phyloP scores from a whole-genome alignment of 2,329 filamentous ascomycete species.

The Pseudocercospora macadamiae region DNA sequence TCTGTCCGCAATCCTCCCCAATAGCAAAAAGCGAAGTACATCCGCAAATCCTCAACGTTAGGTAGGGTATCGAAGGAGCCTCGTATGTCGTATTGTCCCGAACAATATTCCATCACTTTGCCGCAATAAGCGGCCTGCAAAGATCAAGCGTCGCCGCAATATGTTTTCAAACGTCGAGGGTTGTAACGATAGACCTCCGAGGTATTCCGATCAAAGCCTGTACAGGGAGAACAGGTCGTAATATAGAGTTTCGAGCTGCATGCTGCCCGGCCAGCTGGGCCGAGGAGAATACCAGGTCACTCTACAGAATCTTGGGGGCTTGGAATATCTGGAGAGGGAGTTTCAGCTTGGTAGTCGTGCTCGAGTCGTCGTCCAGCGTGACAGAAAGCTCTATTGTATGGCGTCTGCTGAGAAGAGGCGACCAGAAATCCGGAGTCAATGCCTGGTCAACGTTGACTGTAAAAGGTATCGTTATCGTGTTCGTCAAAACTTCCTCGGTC shows the following conservation, averaged over 20 bases:
- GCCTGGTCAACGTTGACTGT: constrained; percentile 2
- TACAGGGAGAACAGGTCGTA: neutral
- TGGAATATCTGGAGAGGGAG: constrained; percentile 18
- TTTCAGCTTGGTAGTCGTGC: constrained; percentile 13
- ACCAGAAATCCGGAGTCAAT: constrained; percentile 15
- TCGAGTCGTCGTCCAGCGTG: constrained; percentile 17
- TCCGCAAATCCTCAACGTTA: too few species aligned
- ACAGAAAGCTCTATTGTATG: constrained; percentile 18
- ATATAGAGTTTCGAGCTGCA: neutral
- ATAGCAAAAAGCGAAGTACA: too few species aligned
- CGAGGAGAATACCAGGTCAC: neutral
- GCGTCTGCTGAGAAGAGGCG: constrained; percentile 17
- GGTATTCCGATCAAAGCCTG: neutral
- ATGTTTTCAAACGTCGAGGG: too few species aligned
- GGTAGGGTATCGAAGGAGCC: too few species aligned
- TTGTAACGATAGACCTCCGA: neutral
- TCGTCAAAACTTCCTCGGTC: constrained; percentile 17
- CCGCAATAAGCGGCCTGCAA: too few species aligned
- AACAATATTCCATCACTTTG: too few species aligned
- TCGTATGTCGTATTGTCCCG: too few species aligned
- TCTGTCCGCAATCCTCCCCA: neutral
- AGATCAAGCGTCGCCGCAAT: too few species aligned
- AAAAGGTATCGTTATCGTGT: constrained; percentile 11
- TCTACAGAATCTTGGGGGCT: neutral
- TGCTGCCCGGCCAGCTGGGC: neutral